These are phyloP conservation scores for Calamus simplicifolius DNA, from an alignment of 176 grass and related monocot genomes.

Conservation along the genomic window DNA sequence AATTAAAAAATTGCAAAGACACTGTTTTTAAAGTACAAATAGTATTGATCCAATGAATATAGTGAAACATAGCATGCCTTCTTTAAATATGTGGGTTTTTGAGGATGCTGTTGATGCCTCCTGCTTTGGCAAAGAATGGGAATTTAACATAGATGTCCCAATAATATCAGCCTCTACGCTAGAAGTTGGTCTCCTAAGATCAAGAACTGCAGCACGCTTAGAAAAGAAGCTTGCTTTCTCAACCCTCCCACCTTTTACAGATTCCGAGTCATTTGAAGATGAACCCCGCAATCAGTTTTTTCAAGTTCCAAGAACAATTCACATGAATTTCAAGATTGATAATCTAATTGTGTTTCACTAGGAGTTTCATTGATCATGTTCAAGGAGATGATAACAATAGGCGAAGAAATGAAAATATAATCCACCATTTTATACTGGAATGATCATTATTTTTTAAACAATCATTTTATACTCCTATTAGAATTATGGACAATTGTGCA, in stretches of 20 bases:
- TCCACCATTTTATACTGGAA: no score
- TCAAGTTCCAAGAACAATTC: not conserved
- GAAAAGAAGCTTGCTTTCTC: slow-evolving; percentile 44
- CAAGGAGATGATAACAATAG: no score
- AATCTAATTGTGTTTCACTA: no score
- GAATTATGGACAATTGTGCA: no score
- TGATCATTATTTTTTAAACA: no score
- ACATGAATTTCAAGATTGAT: slow-evolving; percentile 3
- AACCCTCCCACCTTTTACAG: slow-evolving; percentile 43
- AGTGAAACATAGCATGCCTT: slow-evolving; percentile 36
- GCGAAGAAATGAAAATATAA: no score
- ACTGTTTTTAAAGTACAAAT: no score
- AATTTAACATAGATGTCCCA: slow-evolving; percentile 70
- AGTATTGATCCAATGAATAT: no score
- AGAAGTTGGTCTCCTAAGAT: slow-evolving; percentile 65
- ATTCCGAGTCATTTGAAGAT: slow-evolving; percentile 65
- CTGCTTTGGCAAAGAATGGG: slow-evolving; percentile 73
- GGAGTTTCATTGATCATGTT: no score
- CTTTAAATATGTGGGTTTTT: slow-evolving; percentile 97
- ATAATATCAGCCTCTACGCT: slow-evolving; percentile 96
- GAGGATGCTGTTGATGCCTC: slow-evolving; percentile 88
- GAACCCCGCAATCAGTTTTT: slow-evolving; percentile 25
- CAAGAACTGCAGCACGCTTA: slow-evolving; percentile 56
- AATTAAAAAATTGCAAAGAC: no score
- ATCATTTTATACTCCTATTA: no score